phyloP scores from a whole-genome alignment of 2,329 filamentous ascomycete genomes.

The Ceratocystis cacaofunesta region DNA sequence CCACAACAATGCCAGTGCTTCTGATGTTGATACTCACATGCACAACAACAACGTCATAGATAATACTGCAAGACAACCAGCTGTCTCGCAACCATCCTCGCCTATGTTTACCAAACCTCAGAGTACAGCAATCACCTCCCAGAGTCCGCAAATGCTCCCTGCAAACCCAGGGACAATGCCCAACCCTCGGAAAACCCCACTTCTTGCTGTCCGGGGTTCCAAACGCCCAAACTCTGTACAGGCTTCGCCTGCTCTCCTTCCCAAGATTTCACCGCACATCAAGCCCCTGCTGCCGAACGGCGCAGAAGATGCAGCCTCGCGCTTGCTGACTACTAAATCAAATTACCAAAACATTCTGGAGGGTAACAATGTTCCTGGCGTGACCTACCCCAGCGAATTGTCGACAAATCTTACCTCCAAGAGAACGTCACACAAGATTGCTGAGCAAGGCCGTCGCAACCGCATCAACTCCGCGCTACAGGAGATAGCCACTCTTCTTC shows the following conservation, averaged over 20 bases:
- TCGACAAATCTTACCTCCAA: slow-evolving; percentile 93
- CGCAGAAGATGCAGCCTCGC: slow-evolving; percentile 46
- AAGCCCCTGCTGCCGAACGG: slow-evolving; percentile 67
- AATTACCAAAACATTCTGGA: slow-evolving; percentile 97
- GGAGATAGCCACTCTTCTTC: slow-evolving; percentile 79
- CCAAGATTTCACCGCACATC: slow-evolving; percentile 85
- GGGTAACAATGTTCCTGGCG: slow-evolving; percentile 76
- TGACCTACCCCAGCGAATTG: slow-evolving; percentile 78
- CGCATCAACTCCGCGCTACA: slow-evolving; percentile 88
- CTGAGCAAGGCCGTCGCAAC: slow-evolving; percentile 88
- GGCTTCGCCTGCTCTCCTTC: slow-evolving; percentile 73
- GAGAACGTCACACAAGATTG: slow-evolving; percentile 93
- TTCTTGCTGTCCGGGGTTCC: slow-evolving; percentile 39
- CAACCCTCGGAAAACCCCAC: slow-evolving; percentile 36
- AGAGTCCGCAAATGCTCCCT: slow-evolving; percentile 46
- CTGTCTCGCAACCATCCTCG: slow-evolving; percentile 33
- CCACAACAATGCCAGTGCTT: slow-evolving; percentile 28
- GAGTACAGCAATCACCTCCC: slow-evolving; percentile 39
- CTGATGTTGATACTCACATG: slow-evolving; percentile 15
- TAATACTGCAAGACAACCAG: neutral
- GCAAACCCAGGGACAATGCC: slow-evolving; percentile 32
- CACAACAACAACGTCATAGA: slow-evolving; percentile 26
- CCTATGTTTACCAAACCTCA: slow-evolving; percentile 31
- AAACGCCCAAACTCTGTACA: slow-evolving; percentile 60
- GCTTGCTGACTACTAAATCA: slow-evolving; percentile 80